phyloP scores from a whole-genome alignment of 1,284 basidiomycete genomes.

The Xerocomus nothofagi region DNA sequence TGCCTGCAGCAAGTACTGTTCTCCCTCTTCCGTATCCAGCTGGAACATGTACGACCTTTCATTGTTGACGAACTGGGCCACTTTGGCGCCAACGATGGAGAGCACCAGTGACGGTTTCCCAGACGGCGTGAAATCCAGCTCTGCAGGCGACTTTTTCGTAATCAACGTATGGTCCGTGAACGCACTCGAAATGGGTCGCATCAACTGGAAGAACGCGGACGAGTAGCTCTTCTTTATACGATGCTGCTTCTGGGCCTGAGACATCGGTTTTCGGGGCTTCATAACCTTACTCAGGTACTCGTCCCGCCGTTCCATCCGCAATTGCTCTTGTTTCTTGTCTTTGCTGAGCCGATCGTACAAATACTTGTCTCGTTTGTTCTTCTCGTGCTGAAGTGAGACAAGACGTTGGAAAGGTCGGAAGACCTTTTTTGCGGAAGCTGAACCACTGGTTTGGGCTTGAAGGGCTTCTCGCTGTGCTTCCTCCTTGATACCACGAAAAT shows the following conservation, averaged over 20 bases:
- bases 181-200: slow-evolving; percentile 83
- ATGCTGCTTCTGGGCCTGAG: slow-evolving; percentile 60
- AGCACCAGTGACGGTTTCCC: slow-evolving; percentile 73
- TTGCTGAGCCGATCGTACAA: slow-evolving; percentile 65
- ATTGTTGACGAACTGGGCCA: slow-evolving; percentile 69
- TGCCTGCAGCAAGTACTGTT: slow-evolving; percentile 76
- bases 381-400: slow-evolving; percentile 67
- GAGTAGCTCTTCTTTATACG: slow-evolving; percentile 83
- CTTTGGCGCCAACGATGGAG: slow-evolving; percentile 68
- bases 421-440: slow-evolving; percentile 48
- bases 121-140: slow-evolving; percentile 69
- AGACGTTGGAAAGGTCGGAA: slow-evolving; percentile 69
- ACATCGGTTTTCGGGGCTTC: slow-evolving; percentile 53
- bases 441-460: slow-evolving; percentile 41
- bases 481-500: slow-evolving; percentile 67
- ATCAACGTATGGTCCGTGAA: slow-evolving; percentile 62
- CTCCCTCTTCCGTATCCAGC: slow-evolving; percentile 82
- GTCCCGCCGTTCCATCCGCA: slow-evolving; percentile 66
- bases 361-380: slow-evolving; percentile 71
- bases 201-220: slow-evolving; percentile 74
- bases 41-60: slow-evolving; percentile 80
- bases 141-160: slow-evolving; percentile 60
- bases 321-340: slow-evolving; percentile 73
- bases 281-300: slow-evolving; percentile 72
- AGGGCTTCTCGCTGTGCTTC: slow-evolving; percentile 66